Evolutionary conservation across 2,329 filamentous ascomycete genomes (phyloP).

Genomic region (Sporothrix curviconia): DNA sequence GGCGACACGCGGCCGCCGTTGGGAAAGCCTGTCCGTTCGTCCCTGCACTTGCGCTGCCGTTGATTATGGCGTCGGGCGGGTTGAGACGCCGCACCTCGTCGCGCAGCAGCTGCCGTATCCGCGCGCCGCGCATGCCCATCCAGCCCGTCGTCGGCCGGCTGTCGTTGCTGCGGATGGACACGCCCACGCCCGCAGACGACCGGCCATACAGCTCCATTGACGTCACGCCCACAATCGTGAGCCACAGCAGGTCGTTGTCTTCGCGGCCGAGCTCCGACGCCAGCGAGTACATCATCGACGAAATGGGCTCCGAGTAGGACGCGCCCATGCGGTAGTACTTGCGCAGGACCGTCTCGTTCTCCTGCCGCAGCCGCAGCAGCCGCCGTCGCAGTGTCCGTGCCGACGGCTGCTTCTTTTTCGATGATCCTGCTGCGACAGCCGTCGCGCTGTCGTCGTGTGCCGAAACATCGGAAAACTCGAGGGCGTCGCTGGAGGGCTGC

Average conservation of each 20-base stretch:
- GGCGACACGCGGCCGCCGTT: constrained; percentile 48
- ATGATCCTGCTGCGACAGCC: constrained; percentile 37
- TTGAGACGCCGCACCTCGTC: constrained; percentile 94
- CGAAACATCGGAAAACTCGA: constrained; percentile 51
- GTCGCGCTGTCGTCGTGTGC: constrained; percentile 34
- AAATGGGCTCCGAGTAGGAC: constrained; percentile 91
- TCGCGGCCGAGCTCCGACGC: constrained; percentile 92
- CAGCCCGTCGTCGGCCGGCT: constrained; percentile 59
- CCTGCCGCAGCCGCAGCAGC: constrained; percentile 65
- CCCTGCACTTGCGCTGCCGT: too few species aligned
- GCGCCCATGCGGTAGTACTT: constrained; percentile 82
- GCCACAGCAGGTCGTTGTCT: constrained; percentile 93
- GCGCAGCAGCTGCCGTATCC: constrained; percentile 76
- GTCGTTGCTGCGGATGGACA: constrained; percentile 46
- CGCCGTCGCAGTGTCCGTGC: constrained; percentile 65
- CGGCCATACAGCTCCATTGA: constrained; percentile 87
- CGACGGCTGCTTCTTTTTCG: constrained; percentile 43
- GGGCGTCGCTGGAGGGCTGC: constrained; percentile 43
- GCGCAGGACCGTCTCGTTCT: constrained; percentile 69
- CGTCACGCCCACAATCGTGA: constrained; percentile 90
- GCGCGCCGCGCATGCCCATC: constrained; percentile 74
- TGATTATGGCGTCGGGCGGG: constrained; percentile 54
- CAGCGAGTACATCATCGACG: constrained; percentile 87
- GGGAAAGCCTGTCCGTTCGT: constrained; percentile 41
- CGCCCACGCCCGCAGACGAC: constrained; percentile 71